These are phyloP conservation scores for Tylopilus subfusipes DNA, from an alignment of 768 basidiomycete genomes.

Conservation along the genomic window DNA sequence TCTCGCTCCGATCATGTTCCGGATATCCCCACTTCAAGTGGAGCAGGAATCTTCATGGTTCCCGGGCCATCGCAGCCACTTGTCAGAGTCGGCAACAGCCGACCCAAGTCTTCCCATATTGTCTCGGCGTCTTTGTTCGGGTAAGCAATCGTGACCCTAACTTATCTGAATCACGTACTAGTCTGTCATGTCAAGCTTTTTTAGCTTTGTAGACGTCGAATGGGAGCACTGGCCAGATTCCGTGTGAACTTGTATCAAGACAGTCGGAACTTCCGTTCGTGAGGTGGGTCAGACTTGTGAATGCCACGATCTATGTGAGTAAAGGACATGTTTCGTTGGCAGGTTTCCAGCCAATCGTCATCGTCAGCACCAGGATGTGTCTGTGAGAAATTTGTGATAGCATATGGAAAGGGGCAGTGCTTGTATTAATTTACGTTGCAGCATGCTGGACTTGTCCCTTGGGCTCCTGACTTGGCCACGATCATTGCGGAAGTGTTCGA, in stretches of 20 bases:
- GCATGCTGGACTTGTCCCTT: neutral
- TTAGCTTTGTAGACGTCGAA: neutral
- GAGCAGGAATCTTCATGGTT: constrained; percentile 1
- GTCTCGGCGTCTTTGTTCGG: constrained; percentile 4
- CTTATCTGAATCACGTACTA: no score
- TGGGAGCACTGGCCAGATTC: neutral
- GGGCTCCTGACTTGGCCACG: constrained; percentile 17
- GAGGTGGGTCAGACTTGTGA: constrained; percentile 5
- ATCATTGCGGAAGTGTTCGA: constrained; percentile 19
- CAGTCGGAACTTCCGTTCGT: neutral
- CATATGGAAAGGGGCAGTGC: constrained; percentile 13
- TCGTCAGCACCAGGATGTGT: neutral
- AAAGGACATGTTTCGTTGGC: constrained; percentile 4
- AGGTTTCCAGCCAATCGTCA: constrained; percentile 6
- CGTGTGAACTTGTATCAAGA: neutral
- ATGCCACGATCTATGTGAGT: neutral
- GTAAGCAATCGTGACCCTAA: neutral
- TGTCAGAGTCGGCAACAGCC: neutral
- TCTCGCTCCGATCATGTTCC: constrained; percentile 13
- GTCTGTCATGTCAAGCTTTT: neutral
- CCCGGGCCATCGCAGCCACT: neutral
- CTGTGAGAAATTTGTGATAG: constrained; percentile 9
- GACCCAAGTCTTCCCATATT: constrained; percentile 8
- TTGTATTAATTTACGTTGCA: constrained; percentile 1
- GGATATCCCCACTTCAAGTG: constrained; percentile 4